Conservation (phyloP, 2,329 filamentous ascomycete genomes). For the Lizonia empirigonia region DNA sequence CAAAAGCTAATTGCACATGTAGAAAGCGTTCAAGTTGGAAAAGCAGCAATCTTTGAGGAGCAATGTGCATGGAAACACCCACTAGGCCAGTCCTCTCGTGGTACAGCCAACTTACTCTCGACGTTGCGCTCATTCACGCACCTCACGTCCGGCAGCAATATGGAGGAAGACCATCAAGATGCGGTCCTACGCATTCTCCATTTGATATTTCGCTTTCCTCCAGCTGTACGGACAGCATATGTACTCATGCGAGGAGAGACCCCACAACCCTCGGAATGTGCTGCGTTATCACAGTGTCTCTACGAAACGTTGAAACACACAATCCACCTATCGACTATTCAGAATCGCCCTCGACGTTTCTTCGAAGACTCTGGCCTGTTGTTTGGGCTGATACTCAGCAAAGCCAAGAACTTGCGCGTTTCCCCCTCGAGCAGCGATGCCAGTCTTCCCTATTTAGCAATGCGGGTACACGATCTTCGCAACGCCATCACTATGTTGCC, state of each 20-base stretch:
- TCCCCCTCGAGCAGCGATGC: constrained; percentile 6
- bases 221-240: constrained; percentile 41
- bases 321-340: constrained; percentile 37
- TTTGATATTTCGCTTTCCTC: constrained; percentile 40
- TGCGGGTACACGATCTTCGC: constrained; percentile 35
- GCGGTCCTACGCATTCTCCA: constrained; percentile 40
- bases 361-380: constrained; percentile 46
- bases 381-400: constrained; percentile 46
- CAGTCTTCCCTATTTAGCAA: constrained; percentile 25
- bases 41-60: constrained; percentile 33
- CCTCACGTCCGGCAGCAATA: constrained; percentile 7
- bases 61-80: constrained; percentile 34
- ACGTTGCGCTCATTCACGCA: constrained; percentile 40
- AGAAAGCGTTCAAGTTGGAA: constrained; percentile 16
- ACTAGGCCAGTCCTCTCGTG: constrained; percentile 38
- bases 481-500: constrained; percentile 39
- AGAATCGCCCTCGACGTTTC: constrained; percentile 29
- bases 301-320: constrained; percentile 36
- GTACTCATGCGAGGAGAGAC: constrained; percentile 44
- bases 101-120: constrained; percentile 45
- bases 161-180: constrained; percentile 33
- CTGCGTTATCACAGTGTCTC: constrained; percentile 40
- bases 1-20: background rate
- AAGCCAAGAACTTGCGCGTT: constrained; percentile 32
- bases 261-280: constrained; percentile 33